Evolutionary conservation across 1,139 yeast species (phyloP), one percentile per base, ranked within the genome.

Genomic region (Spathaspora sp.): DNA sequence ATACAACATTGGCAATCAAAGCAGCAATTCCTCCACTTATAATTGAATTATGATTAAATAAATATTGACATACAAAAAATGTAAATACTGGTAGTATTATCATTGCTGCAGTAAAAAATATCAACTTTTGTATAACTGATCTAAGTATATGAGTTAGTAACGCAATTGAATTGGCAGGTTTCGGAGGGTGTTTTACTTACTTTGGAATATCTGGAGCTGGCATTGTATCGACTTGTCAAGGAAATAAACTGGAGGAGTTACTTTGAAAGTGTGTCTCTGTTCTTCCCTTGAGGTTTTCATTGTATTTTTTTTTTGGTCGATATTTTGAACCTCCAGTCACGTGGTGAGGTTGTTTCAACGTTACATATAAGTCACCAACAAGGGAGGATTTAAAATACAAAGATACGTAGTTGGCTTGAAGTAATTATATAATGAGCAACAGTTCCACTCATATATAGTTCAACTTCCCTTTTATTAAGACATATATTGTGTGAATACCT

Each of bases 11-110:
- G 40, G 97, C 98, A 43, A 83, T 82, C 16, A 84, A 71, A 0
- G 98, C 98, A 27, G 97, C 96, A 15, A 84, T 61, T 4, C 97
- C 97, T 31, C 99, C 99, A 46, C 96, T 86, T 41, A 85, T 70
- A 13, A 90, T 68, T 4, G 96, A 80, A 57, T 81, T 87, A 45
- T 68, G 67, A 41, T 66, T 78, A 53, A 73, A 76, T 25, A 78
- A 55, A 56, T 71, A 74, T 58, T 86, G 89, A 31, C 80, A 67
- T 7, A 74, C 52, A 65, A 91, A 93, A 67, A 93, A 93, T 2
- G 89, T 72, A 41, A 77, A 50, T 55, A 93, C 60, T 8, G 99
- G 99, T 43, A 85, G 77, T 26, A 82, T 65, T 47, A 93, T 82
- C 97, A 93, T 91, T 44, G 95, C 89, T 3, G 78, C 89, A 10